Evolutionary conservation across 352 stramenopile species (phyloP), one percentile per base, ranked within the genome.

Genomic region (Globisporangium orthogonon): DNA sequence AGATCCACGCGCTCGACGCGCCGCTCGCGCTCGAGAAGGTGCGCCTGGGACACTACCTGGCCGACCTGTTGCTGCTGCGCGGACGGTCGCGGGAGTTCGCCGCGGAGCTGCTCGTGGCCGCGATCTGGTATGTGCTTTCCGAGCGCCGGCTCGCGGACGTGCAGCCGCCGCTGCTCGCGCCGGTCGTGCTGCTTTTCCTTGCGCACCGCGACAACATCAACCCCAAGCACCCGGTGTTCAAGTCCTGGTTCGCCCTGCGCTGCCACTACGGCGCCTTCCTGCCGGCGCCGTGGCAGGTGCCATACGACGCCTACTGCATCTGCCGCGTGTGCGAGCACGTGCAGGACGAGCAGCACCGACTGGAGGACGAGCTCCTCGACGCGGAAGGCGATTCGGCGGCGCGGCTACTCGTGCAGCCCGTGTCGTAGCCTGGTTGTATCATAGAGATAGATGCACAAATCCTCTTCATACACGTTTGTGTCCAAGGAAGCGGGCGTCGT

Each of bases 201-300:
- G 69, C 73, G 10, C 78, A 89, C 41, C 71, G 73, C 15, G 76
- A 89, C 64, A 84, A 81, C 49, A 86, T 89, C 53, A 81, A 89
- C 58, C 68, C 76, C n/a, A 67, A 60, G 29, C 74, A 86, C 50
- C 5, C 56, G 0, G 62, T 68, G 23, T 86, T 66, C 61, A 78
- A 81, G 62, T 60, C 67, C 23, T 85, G 76, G 74, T 86, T 87
- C 45, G 78, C 78, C n/a, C 50, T 89, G 40, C 78, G 78, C 17
- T 89, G 78, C 48, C 70, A 79, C 50, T 86, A 85, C 62, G 76
- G 76, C 15, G 52, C 61, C 30, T 69, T 69, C 49, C 58, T 89
- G 7, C 51, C 50, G 4, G 60, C 71, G 14, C 76, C 76, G 1
- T 89, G 78, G 78, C 68, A 76, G 41, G 68, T 87, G 29, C 78